These are phyloP conservation scores for Isabelozyma pseudorhagii DNA, from an alignment of 805 yeast genomes.

Conservation along the genomic window DNA sequence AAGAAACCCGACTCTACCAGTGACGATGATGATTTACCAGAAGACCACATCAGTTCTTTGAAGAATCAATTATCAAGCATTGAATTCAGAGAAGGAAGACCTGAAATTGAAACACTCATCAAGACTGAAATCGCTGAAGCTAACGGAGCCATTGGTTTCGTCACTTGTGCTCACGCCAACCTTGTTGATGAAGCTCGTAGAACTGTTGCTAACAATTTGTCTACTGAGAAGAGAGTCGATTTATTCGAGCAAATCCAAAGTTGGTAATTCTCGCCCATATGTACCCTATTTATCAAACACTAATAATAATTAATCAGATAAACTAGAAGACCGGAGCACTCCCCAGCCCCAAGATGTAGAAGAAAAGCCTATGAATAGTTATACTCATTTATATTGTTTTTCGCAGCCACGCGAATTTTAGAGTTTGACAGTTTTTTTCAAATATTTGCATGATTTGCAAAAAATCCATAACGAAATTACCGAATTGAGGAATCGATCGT, in stretches of 20 bases:
- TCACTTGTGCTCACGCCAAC: constrained; percentile 47
- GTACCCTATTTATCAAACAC: neutral
- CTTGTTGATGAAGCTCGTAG: constrained; percentile 36
- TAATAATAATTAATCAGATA: neutral
- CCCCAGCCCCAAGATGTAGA: too few relatives aligned
- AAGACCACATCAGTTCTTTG: constrained; percentile 10
- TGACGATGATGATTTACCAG: constrained; percentile 4
- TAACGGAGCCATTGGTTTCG: constrained; percentile 42
- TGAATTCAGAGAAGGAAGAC: constrained; percentile 46
- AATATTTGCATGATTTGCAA: too few relatives aligned
- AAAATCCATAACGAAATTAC: too few relatives aligned
- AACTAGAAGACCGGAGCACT: neutral
- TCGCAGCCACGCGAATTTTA: neutral
- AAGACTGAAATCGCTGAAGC: constrained; percentile 32
- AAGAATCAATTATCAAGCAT: constrained; percentile 27
- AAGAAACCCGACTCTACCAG: constrained; percentile 2
- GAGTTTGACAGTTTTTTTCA: too few relatives aligned
- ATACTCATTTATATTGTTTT: neutral
- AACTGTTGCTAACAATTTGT: constrained; percentile 24
- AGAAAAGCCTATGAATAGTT: too few relatives aligned
- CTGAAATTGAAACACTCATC: constrained; percentile 33
- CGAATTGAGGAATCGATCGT: too few relatives aligned
- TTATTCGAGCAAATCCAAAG: constrained; percentile 33
- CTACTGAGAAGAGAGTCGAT: constrained; percentile 28
- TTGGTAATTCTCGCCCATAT: constrained; percentile 18